Percentiles rank a stretch among this genome's conserved stretches.
Evolutionary conservation across 2,329 filamentous ascomycete species (phyloP).

Genomic region (Aspergillus thermomutatus): DNA sequence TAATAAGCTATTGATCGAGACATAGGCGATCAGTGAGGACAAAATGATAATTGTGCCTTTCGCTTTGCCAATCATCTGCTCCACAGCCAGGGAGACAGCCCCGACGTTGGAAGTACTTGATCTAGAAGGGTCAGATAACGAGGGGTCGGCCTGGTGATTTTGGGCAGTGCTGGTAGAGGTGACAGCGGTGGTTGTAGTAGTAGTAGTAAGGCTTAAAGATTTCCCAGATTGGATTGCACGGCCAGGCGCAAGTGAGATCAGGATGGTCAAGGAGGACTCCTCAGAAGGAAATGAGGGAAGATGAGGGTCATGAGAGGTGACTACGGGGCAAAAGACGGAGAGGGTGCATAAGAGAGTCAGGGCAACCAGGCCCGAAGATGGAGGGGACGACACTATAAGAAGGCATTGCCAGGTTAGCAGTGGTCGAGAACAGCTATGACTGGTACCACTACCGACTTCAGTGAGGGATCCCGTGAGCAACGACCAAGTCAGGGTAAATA

Average conservation of each 20-base stretch:
- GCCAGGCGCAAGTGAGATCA: slow-evolving; percentile 8
- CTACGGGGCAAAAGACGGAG: slow-evolving; percentile 9
- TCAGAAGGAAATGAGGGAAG: slow-evolving; percentile 5
- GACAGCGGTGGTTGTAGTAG: not conserved
- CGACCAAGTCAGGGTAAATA: not conserved
- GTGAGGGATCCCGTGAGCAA: slow-evolving; percentile 1
- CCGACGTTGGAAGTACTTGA: slow-evolving; percentile 9
- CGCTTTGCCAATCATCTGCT: slow-evolving; percentile 42
- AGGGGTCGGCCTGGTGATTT: slow-evolving; percentile 3
- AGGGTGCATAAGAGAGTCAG: slow-evolving; percentile 5
- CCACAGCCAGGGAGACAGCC: slow-evolving; percentile 9
- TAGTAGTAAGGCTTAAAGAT: slow-evolving; percentile 4
- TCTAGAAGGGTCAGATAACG: not conserved
- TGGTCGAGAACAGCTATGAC: slow-evolving; percentile 18
- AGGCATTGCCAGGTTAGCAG: slow-evolving; percentile 14
- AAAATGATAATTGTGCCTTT: slow-evolving; percentile 39
- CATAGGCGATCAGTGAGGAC: slow-evolving; percentile 41
- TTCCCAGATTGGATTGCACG: slow-evolving; percentile 8
- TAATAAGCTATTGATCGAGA: slow-evolving; percentile 48
- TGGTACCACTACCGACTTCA: slow-evolving; percentile 7
- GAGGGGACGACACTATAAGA: slow-evolving; percentile 21
- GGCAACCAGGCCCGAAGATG: slow-evolving; percentile 10
- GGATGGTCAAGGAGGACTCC: slow-evolving; percentile 12
- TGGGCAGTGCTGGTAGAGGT: not conserved
- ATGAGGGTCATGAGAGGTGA: slow-evolving; percentile 2